Percentiles rank a stretch among this genome's conserved stretches.
Evolutionary conservation across 352 stramenopile species (phyloP).

Genomic region (Phytophthora kernoviae): DNA sequence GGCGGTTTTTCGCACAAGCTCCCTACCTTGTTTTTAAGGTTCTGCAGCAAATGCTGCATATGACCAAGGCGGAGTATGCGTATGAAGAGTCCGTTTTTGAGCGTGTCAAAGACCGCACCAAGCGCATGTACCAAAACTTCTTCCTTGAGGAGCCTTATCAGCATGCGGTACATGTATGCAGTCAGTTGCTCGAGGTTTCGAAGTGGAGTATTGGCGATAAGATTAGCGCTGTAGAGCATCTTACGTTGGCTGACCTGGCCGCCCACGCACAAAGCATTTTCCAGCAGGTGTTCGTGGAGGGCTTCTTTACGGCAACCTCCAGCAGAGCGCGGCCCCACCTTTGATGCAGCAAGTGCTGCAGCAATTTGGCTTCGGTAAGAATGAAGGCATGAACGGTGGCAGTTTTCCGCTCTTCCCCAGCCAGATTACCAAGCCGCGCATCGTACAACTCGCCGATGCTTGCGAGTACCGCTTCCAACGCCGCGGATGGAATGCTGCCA

Average conservation of each 20-base stretch:
- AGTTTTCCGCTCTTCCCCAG: slow-evolving; percentile 55
- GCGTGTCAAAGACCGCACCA: slow-evolving; percentile 84
- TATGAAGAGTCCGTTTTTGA: slow-evolving; percentile 78
- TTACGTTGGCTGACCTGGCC: slow-evolving; percentile 59
- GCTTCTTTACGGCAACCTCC: slow-evolving; percentile 75
- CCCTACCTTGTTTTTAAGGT: slow-evolving; percentile 77
- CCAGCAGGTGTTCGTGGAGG: slow-evolving; percentile 73
- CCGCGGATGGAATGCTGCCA: slow-evolving; percentile 70
- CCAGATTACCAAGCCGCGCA: slow-evolving; percentile 48
- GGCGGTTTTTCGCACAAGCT: slow-evolving; percentile 93
- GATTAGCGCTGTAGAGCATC: slow-evolving; percentile 62
- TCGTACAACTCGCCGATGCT: slow-evolving; percentile 59
- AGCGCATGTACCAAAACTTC: slow-evolving; percentile 89
- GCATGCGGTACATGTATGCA: slow-evolving; percentile 83
- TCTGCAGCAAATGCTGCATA: slow-evolving; percentile 53
- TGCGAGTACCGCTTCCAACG: slow-evolving; percentile 60
- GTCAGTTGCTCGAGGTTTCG: slow-evolving; percentile 73
- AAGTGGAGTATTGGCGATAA: slow-evolving; percentile 90
- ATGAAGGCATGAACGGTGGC: slow-evolving; percentile 8
- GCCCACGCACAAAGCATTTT: slow-evolving; percentile 64
- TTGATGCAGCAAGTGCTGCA: slow-evolving; percentile 59
- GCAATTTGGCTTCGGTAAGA: slow-evolving; percentile 38
- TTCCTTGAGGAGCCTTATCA: slow-evolving; percentile 91
- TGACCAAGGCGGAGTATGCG: slow-evolving; percentile 51
- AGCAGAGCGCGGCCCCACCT: slow-evolving; percentile 19